These are phyloP conservation scores for Periconia digitata DNA, from an alignment of 2,329 filamentous ascomycete genomes.

Conservation along the genomic window DNA sequence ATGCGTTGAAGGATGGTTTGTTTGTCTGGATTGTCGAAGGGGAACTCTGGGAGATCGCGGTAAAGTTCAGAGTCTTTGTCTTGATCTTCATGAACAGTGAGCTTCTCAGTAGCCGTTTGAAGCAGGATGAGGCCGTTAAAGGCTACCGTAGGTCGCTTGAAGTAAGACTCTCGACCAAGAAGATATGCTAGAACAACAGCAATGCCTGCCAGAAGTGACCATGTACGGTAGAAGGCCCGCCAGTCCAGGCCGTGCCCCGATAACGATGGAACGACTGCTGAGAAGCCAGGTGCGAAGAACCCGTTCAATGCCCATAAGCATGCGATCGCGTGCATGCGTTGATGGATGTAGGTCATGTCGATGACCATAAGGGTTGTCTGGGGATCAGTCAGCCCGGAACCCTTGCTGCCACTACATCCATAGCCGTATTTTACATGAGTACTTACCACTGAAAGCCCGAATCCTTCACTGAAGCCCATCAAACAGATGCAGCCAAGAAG, in stretches of 20 bases:
- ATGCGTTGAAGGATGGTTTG: conserved; percentile 14
- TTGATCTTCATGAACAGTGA: conserved; percentile 41
- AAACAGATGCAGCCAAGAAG: conserved; percentile 35
- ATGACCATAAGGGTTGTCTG: conserved; percentile 42
- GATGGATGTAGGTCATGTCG: conserved; percentile 45
- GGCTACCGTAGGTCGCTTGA: conserved; percentile 45
- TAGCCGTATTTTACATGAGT: too few relatives aligned
- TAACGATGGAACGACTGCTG: conserved; percentile 32
- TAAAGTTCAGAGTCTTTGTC: conserved; percentile 28
- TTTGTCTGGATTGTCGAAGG: conserved; percentile 7
- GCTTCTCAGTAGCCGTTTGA: conserved; percentile 43
- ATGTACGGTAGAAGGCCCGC: conserved; percentile 38
- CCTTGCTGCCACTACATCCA: too few relatives aligned
- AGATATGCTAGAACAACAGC: conserved; percentile 33
- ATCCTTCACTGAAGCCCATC: conserved; percentile 36
- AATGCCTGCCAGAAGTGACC: conserved; percentile 26
- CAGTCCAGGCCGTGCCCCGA: conserved; percentile 29
- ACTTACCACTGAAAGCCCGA: conserved; percentile 33
- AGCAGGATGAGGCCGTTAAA: conserved; percentile 46
- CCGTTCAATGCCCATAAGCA: conserved; percentile 37
- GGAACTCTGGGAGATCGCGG: conserved; percentile 24
- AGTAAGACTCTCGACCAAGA: conserved; percentile 45
- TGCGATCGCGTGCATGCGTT: conserved; percentile 39
- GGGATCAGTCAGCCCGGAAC: not conserved
- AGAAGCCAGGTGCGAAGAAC: conserved; percentile 21